These are phyloP conservation scores for Penicillium egyptiacum DNA, from an alignment of 495 filamentous ascomycete species.

Conservation along the genomic window DNA sequence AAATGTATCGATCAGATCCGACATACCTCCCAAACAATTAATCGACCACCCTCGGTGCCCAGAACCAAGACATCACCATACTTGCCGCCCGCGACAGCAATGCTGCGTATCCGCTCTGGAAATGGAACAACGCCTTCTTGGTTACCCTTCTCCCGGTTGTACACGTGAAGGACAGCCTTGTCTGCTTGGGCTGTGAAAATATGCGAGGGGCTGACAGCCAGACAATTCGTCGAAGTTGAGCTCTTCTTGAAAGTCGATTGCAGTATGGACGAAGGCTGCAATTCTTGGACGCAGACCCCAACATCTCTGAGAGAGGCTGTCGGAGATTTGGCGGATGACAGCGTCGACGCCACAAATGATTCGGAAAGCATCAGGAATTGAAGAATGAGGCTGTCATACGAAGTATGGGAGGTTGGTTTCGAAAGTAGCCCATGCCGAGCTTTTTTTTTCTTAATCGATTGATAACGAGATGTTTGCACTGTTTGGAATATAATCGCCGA, in stretches of 20 bases:
- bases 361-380: conserved; percentile 71
- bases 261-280: conserved; percentile 69
- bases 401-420: conserved; percentile 19
- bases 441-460: conserved; percentile 36
- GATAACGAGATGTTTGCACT: conserved; percentile 44
- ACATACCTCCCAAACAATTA: conserved; percentile 91
- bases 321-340: conserved; percentile 61
- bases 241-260: conserved; percentile 89
- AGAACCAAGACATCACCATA: conserved; percentile 69
- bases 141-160: conserved; percentile 75
- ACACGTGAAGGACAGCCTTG: conserved; percentile 91
- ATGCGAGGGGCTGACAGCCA: conserved; percentile 80
- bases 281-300: conserved; percentile 79
- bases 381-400: conserved; percentile 18
- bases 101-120: conserved; percentile 75
- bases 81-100: conserved; percentile 59
- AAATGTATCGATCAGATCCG: conserved; percentile 3
- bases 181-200: conserved; percentile 87
- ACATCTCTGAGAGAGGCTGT: conserved; percentile 70
- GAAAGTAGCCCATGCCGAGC: conserved; percentile 12
- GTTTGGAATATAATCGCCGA: conserved; percentile 32
- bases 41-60: conserved; percentile 81
- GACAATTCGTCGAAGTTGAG: conserved; percentile 70
- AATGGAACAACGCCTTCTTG: conserved; percentile 87
- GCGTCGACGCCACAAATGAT: conserved; percentile 73